Percentiles rank a stretch among this genome's conserved stretches.
Evolutionary conservation across 2,329 filamentous ascomycete genomes (phyloP).

Genomic region (Epichloe uncinata): DNA sequence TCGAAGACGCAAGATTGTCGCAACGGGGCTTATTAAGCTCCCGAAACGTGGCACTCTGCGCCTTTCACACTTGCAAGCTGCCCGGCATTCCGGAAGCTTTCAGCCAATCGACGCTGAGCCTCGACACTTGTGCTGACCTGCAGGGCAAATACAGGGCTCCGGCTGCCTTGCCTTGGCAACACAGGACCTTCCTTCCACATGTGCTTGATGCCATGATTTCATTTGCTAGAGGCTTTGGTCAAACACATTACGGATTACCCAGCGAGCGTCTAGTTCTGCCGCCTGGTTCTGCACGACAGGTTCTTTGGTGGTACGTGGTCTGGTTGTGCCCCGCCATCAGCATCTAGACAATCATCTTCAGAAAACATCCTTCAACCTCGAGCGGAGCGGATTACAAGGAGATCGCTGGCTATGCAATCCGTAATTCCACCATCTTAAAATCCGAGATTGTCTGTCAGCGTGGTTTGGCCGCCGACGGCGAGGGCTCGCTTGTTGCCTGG

Average conservation of each 20-base stretch:
- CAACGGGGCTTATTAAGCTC: background rate
- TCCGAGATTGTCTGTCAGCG: too few species aligned
- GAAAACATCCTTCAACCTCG: too few species aligned
- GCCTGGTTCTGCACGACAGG: background rate
- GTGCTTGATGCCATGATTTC: background rate
- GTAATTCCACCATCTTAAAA: too few species aligned
- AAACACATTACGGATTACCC: background rate
- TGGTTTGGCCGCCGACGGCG: too few species aligned
- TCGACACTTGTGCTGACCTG: constrained; percentile 12
- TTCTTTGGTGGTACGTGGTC: background rate
- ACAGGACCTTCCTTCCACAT: background rate
- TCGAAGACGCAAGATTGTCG: background rate
- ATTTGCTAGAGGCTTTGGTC: background rate
- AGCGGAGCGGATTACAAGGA: too few species aligned
- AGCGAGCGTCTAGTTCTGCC: too few species aligned
- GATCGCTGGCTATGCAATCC: too few species aligned
- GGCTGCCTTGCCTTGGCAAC: background rate
- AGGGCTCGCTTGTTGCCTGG: too few species aligned
- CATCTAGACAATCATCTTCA: too few species aligned
- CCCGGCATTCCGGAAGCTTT: background rate
- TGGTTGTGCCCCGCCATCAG: background rate
- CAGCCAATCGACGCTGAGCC: constrained; percentile 16
- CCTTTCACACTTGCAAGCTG: too few species aligned
- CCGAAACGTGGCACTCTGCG: too few species aligned
- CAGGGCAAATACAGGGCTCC: constrained; percentile 11